Conservation (phyloP, 768 basidiomycete species). For the Hericium alpestre region DNA sequence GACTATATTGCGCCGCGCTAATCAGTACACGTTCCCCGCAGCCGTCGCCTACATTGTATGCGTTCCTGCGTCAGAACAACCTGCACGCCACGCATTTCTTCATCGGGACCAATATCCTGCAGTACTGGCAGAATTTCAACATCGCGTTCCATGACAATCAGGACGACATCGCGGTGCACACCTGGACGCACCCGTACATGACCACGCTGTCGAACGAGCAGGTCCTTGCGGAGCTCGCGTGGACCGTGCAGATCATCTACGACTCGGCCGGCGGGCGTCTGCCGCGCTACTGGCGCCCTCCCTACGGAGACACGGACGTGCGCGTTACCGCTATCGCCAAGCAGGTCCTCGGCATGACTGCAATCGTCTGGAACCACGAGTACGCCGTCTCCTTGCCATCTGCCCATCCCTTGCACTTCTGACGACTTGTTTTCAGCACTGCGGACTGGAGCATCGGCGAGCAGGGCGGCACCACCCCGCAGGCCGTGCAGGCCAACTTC, state of each 20-base stretch:
- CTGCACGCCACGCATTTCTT: slow-evolving; percentile 78
- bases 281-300: slow-evolving; percentile 32
- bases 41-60: slow-evolving; percentile 36
- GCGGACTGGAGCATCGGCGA: slow-evolving; percentile 61
- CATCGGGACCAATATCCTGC: slow-evolving; percentile 71
- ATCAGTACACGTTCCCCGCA: slow-evolving; percentile 6
- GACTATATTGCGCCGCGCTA: background rate
- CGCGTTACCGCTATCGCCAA: slow-evolving; percentile 37
- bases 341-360: slow-evolving; percentile 34
- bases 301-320: slow-evolving; percentile 30
- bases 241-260: slow-evolving; percentile 43
- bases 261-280: slow-evolving; percentile 35
- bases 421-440: slow-evolving; percentile 33
- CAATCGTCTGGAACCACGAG: slow-evolving; percentile 64
- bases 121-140: slow-evolving; percentile 44
- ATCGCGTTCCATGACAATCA: slow-evolving; percentile 32
- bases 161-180: slow-evolving; percentile 31
- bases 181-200: slow-evolving; percentile 40
- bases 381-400: slow-evolving; percentile 22
- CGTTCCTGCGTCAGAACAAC: slow-evolving; percentile 58
- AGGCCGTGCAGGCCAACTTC: slow-evolving; percentile 39
- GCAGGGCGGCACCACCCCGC: slow-evolving; percentile 30
- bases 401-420: background rate
- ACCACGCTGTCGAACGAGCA: slow-evolving; percentile 35
- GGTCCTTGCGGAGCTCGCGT: slow-evolving; percentile 38